A percentile compares a stretch with the other conserved stretches of the same genome.
Conservation (phyloP, 176 grass and related monocot genomes). For the Oryza glumipatula region DNA sequence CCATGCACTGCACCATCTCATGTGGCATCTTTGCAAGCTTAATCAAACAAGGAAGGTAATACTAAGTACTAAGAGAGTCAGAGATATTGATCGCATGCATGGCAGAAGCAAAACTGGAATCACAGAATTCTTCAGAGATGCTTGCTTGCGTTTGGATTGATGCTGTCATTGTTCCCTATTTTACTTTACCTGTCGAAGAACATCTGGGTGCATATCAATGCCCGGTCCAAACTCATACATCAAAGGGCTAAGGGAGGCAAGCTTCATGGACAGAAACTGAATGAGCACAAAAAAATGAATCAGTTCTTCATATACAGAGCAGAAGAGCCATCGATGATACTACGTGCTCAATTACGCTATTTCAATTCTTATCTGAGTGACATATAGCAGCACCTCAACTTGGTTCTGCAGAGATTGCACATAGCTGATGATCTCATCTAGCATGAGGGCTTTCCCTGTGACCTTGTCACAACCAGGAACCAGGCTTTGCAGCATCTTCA, state of each 20-base stretch:
- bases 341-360: background rate
- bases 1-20: constrained; percentile 23
- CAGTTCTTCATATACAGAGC: background rate
- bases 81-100: background rate
- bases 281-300: background rate
- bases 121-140: background rate
- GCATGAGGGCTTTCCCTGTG: constrained; percentile 22
- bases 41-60: background rate
- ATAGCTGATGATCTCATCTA: constrained; percentile 39
- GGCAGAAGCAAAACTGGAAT: background rate
- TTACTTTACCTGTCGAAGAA: constrained; percentile 26
- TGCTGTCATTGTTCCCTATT: background rate
- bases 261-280: constrained; percentile 47
- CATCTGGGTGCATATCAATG: constrained; percentile 14
- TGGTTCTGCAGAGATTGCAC: constrained; percentile 44
- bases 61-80: background rate
- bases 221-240: constrained; percentile 21
- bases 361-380: too few species aligned
- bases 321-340: background rate
- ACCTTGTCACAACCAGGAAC: constrained; percentile 51
- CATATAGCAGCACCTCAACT: constrained; percentile 32
- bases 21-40: constrained; percentile 16
- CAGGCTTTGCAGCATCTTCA: constrained; percentile 46
- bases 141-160: background rate
- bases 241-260: constrained; percentile 32